Evolutionary conservation across 768 basidiomycete genomes (phyloP).

Genomic region (Boletus sp.): DNA sequence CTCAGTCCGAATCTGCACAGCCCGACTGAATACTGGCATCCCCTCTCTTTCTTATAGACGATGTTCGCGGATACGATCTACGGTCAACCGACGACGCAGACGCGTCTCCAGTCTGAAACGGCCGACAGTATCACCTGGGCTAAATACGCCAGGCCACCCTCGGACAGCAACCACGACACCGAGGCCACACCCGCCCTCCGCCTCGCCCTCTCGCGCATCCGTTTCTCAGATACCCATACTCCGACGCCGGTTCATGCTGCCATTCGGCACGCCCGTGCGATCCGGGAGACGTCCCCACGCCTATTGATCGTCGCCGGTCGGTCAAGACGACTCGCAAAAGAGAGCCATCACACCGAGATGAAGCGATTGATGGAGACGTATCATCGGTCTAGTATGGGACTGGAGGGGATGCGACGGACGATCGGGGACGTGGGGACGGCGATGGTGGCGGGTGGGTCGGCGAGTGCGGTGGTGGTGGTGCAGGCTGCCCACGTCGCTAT

Average conservation of each 20-base stretch:
- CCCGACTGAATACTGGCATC: background rate
- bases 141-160: conserved; percentile 45
- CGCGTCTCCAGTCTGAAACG: conserved; percentile 72
- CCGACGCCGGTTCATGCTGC: conserved; percentile 62
- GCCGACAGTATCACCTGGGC: conserved; percentile 81
- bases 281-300: conserved; percentile 33
- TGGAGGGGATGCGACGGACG: conserved; percentile 59
- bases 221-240: conserved; percentile 57
- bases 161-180: background rate
- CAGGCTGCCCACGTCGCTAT: conserved; percentile 49
- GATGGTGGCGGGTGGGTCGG: conserved; percentile 61
- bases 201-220: conserved; percentile 52
- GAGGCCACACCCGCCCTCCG: conserved; percentile 15
- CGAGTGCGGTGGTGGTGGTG: conserved; percentile 60
- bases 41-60: conserved; percentile 7
- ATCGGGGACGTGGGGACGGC: conserved; percentile 86
- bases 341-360: conserved; percentile 70
- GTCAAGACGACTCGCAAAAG: conserved; percentile 67
- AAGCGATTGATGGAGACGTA: conserved; percentile 54
- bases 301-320: conserved; percentile 70
- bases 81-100: conserved; percentile 59
- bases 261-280: conserved; percentile 39
- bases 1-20: no score
- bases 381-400: background rate
- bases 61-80: conserved; percentile 70